A percentile compares a stretch with the other conserved stretches of the same genome.
phyloP scores from a whole-genome alignment of 768 basidiomycete genomes.

The Suillus ampliporus region DNA sequence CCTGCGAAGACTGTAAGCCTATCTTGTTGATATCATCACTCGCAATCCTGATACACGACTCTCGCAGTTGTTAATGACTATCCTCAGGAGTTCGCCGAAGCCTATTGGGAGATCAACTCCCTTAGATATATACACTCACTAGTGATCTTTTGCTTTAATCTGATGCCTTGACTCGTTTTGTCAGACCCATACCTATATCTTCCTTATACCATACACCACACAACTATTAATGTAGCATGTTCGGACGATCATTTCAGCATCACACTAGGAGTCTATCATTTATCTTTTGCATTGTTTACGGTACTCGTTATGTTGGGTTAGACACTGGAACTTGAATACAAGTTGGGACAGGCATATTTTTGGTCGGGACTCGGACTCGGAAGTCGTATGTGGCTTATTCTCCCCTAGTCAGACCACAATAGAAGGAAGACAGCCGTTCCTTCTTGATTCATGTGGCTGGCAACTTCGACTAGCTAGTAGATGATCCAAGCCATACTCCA shows the following conservation, averaged over 20 bases:
- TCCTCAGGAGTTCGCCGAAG: constrained; percentile 60
- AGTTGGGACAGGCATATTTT: too few relatives aligned
- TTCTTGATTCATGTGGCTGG: too few relatives aligned
- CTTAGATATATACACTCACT: constrained; percentile 55
- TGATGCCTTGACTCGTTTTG: background rate
- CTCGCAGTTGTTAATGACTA: constrained; percentile 60
- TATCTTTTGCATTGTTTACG: background rate
- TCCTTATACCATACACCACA: background rate
- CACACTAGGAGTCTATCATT: background rate
- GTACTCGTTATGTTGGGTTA: background rate
- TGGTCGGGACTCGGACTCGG: too few relatives aligned
- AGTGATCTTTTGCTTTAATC: background rate
- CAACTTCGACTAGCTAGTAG: too few relatives aligned
- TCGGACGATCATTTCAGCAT: too few relatives aligned
- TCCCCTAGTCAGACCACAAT: too few relatives aligned
- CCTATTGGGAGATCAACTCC: constrained; percentile 74
- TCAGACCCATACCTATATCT: too few relatives aligned
- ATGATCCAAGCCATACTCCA: too few relatives aligned
- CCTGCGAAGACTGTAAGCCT: constrained; percentile 54
- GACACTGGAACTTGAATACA: background rate
- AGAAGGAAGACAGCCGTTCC: too few relatives aligned
- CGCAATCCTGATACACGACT: background rate
- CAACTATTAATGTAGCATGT: background rate
- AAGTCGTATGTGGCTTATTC: too few relatives aligned
- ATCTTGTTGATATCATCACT: background rate